Conservation (phyloP, 441 rosid species). For the Gossypium lobatum region DNA sequence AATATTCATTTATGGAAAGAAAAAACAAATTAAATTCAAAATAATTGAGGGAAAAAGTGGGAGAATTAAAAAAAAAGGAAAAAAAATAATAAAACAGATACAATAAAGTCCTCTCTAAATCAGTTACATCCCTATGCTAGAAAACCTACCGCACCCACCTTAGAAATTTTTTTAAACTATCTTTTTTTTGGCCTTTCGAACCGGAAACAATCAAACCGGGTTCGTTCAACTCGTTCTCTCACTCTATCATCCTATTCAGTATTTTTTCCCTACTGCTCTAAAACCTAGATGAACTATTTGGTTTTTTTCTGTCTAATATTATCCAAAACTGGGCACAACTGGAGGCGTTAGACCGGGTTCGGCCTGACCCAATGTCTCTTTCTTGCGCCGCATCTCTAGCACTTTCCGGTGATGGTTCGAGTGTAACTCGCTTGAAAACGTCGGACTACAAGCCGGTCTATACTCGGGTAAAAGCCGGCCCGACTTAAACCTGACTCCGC, state of each 20-base stretch:
- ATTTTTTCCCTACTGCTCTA: neutral
- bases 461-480: conserved; percentile 86
- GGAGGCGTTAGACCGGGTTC: conserved; percentile 34
- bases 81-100: neutral
- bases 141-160: conserved; percentile 35
- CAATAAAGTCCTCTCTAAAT: conserved; percentile 26
- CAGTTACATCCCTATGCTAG: conserved; percentile 24
- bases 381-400: conserved; percentile 76
- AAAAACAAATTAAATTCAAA: neutral
- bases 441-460: conserved; percentile 93
- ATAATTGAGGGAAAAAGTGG: neutral
- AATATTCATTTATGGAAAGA: neutral
- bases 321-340: conserved; percentile 48
- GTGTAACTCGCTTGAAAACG: conserved; percentile 68
- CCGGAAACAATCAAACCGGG: conserved; percentile 24
- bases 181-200: conserved; percentile 5
- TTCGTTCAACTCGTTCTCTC: conserved; percentile 17
- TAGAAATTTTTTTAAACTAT: neutral
- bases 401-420: conserved; percentile 92
- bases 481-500: conserved; percentile 90
- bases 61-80: neutral
- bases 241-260: neutral
- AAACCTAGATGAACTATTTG: neutral
- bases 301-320: neutral
- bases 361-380: conserved; percentile 37